These are phyloP conservation scores for Raphanus hybrid DNA, from an alignment of 441 rosid genomes.

Conservation along the genomic window DNA sequence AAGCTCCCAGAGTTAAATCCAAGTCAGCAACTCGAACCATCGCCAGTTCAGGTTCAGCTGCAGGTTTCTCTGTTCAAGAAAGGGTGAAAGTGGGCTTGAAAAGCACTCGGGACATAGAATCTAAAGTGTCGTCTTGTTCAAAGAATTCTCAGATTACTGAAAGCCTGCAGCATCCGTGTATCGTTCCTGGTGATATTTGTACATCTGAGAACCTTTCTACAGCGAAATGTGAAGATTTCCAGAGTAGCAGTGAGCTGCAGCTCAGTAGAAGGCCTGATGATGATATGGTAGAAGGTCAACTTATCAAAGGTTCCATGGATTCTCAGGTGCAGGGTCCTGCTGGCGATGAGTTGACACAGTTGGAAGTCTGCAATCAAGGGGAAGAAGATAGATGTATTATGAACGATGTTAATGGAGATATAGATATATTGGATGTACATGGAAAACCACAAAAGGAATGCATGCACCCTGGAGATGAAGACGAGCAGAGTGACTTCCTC, in stretches of 20 bases:
- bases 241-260: constrained; percentile 39
- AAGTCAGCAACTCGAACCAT: constrained; percentile 37
- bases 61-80: constrained; percentile 43
- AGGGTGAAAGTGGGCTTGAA: constrained; percentile 42
- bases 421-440: constrained; percentile 17
- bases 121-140: constrained; percentile 34
- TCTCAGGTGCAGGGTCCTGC: constrained; percentile 24
- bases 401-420: constrained; percentile 12
- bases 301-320: constrained; percentile 21
- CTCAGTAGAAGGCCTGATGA: constrained; percentile 35
- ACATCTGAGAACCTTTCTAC: constrained; percentile 38
- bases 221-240: constrained; percentile 36
- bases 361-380: constrained; percentile 23
- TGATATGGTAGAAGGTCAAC: constrained; percentile 18
- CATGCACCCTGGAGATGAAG: constrained; percentile 30
- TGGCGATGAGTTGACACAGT: constrained; percentile 28
- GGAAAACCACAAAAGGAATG: constrained; percentile 37
- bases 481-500: constrained; percentile 26
- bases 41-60: constrained; percentile 31
- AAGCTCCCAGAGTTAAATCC: constrained; percentile 34
- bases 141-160: constrained; percentile 38
- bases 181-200: constrained; percentile 38
- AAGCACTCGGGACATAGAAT: constrained; percentile 38
- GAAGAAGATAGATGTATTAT: constrained; percentile 19
- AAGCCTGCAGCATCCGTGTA: constrained; percentile 41